Base-by-base conservation (phyloP, 129 eudicot genomes). In the Escallonia herrerae region DNA sequence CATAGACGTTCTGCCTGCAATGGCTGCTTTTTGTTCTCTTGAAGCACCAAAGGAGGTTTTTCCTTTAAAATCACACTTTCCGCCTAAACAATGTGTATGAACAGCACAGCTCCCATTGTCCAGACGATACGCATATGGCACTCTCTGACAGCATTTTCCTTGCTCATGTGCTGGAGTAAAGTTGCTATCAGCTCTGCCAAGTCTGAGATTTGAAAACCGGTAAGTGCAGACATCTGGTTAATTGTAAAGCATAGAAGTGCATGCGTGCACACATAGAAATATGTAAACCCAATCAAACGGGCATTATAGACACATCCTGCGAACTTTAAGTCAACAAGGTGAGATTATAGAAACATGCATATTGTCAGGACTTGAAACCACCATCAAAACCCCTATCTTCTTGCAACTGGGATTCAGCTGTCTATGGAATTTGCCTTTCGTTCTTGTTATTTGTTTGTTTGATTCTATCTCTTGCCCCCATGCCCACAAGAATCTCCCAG, bases 61-160 rank as follows among this genome's bases (percentile, higher is more conserved):
- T 15, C 64, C 69, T 14, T 62, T 73, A 15, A 66, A 65, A 63
- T 74, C 64, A 47, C 74, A 63, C 14, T 75, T 60, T 72, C 57
- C 67, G 37, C 53, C 54, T 46, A 59, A 66, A 38, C 4, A 62
- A 60, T 64, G 43, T 48, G 65, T 60, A 49, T 71, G 77, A 58
- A 39, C 77, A 58, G 72, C 55, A 55, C 78, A 73, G 62, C 57
- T 65, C 74, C 81, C 77, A 47, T 63, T 86, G 43, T 64, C 73
- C 52, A 75, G 58, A 44, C 56, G 57, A 76, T 54, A 70, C 53
- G 70, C 49, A 62, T 70, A 66, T 62, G 87, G 69, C 68, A 76
- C 58, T 65, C 72, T 76, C 56, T 67, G 86, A 64, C 56, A 71
- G 68, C 79, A 68, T 66, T 66, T 67, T 58, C 67, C 78, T 41